phyloP scores from a whole-genome alignment of 306 rosid genomes.

The Elaeagnus macrophylla region DNA sequence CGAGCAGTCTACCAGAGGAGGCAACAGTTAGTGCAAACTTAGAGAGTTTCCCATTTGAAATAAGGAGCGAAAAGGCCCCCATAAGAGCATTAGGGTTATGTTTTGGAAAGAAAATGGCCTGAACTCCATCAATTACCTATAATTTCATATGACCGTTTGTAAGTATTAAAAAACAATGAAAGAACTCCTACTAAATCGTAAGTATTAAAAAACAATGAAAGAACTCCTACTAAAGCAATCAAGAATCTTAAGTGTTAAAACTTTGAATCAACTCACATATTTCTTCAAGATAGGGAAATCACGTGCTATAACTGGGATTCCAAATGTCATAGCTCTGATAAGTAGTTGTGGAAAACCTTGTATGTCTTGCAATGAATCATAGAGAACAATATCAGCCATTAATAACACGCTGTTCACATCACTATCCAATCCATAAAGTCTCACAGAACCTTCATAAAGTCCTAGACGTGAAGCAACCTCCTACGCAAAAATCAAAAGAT shows the following conservation, averaged over 20 bases:
- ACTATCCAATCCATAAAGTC: slow-evolving; percentile 67
- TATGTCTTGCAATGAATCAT: slow-evolving; percentile 83
- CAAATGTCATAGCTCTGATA: slow-evolving; percentile 79
- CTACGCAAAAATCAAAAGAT: slow-evolving; percentile 45
- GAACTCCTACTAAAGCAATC: not conserved
- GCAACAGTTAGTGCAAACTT: slow-evolving; percentile 68
- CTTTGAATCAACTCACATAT: slow-evolving; percentile 55
- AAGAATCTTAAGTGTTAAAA: slow-evolving; percentile 1
- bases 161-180: slow-evolving; percentile 13
- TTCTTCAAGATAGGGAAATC: slow-evolving; percentile 66
- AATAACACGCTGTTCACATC: slow-evolving; percentile 63
- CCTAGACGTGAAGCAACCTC: slow-evolving; percentile 80
- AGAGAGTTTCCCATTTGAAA: slow-evolving; percentile 81
- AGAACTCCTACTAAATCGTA: not conserved
- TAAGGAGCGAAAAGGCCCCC: slow-evolving; percentile 64
- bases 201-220: slow-evolving; percentile 14
- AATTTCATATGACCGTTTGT: slow-evolving; percentile 17
- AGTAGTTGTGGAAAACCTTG: slow-evolving; percentile 93
- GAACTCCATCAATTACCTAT: slow-evolving; percentile 72
- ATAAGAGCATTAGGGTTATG: slow-evolving; percentile 72
- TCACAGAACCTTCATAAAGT: slow-evolving; percentile 64
- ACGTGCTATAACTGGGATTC: slow-evolving; percentile 71
- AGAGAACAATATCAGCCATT: slow-evolving; percentile 87
- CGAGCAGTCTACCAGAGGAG: slow-evolving; percentile 72
- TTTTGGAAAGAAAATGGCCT: slow-evolving; percentile 57